Conservation (phyloP, 805 yeast species). For the Pichia kluyveri region DNA sequence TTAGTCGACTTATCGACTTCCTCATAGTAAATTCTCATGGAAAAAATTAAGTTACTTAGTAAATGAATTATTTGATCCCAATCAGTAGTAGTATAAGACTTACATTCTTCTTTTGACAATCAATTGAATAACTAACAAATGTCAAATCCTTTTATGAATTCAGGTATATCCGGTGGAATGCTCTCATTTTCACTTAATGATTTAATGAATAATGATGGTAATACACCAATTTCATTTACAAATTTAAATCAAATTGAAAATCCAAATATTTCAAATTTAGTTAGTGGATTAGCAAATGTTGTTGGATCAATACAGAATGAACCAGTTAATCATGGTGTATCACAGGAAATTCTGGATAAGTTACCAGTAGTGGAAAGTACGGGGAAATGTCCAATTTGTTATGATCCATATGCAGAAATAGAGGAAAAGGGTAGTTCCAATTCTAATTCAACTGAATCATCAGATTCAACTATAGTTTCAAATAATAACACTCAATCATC, state of each 20-base stretch:
- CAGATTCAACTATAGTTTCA: not conserved
- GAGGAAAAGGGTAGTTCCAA: not conserved
- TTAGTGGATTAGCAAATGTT: not conserved
- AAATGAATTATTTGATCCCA: too few species aligned
- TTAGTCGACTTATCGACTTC: too few species aligned
- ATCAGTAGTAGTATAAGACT: too few species aligned
- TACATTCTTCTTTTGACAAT: too few species aligned
- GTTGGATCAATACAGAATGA: not conserved
- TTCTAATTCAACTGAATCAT: too few species aligned
- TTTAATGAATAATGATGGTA: not conserved
- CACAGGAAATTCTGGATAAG: not conserved
- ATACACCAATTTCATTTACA: not conserved
- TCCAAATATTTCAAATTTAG: not conserved
- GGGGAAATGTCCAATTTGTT: slow-evolving; percentile 33
- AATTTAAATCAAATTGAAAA: not conserved
- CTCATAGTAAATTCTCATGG: too few species aligned
- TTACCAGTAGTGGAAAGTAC: not conserved
- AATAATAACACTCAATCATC: too few species aligned
- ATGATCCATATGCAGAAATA: slow-evolving; percentile 21
- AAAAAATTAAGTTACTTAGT: too few species aligned
- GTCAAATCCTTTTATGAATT: not conserved
- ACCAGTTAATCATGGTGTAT: slow-evolving; percentile 12
- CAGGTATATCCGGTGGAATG: not conserved
- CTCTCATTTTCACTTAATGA: not conserved
- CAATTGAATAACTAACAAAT: not conserved